phyloP scores from a whole-genome alignment of 345 rosid species.

The Syzygium aqueum region DNA sequence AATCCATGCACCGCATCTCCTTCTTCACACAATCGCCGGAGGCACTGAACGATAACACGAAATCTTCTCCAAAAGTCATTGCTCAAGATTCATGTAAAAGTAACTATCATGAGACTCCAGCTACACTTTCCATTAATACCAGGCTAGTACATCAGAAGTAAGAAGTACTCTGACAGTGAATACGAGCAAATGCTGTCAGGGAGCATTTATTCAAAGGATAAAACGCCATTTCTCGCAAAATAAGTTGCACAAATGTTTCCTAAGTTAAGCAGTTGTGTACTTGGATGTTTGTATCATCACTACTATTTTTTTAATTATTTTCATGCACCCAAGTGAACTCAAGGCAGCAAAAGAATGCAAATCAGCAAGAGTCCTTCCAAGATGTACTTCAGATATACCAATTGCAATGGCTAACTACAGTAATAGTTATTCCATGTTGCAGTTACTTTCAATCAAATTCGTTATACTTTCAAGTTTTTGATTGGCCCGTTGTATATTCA shows the following conservation, averaged over 20 bases:
- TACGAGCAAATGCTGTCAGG: background rate
- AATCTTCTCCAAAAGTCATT: background rate
- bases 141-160: background rate
- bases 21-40: slow-evolving; percentile 52
- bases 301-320: background rate
- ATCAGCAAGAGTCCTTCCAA: background rate
- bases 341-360: background rate
- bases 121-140: background rate
- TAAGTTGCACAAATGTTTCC: background rate
- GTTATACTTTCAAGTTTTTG: background rate
- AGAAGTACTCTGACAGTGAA: background rate
- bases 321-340: background rate
- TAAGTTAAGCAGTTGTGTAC: background rate
- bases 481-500: background rate
- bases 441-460: background rate
- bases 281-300: background rate
- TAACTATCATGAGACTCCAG: background rate
- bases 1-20: slow-evolving; percentile 40
- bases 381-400: background rate
- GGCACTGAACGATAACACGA: slow-evolving; percentile 27
- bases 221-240: background rate
- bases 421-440: background rate
- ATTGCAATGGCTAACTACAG: background rate
- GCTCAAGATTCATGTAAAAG: background rate
- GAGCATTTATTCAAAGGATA: background rate